Conservation (phyloP, 768 basidiomycete genomes). For the Trametes cubensis region DNA sequence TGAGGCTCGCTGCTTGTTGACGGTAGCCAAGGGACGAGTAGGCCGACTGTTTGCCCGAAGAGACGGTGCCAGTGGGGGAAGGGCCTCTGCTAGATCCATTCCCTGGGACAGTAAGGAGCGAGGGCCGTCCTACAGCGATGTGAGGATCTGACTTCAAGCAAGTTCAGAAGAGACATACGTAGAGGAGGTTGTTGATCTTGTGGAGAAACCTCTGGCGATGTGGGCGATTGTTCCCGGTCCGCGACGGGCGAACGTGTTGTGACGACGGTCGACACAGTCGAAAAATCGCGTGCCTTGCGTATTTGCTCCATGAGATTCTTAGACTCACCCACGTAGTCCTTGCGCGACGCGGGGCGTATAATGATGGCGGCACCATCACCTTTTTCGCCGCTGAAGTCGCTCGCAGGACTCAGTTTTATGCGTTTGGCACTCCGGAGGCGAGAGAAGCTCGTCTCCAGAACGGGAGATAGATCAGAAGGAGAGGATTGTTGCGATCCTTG, state of each 20-base stretch:
- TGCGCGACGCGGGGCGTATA: conserved; percentile 55
- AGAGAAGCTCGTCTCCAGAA: conserved; percentile 45
- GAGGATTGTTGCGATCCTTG: conserved; percentile 47
- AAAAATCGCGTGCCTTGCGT: conserved; percentile 75
- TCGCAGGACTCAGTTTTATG: conserved; percentile 72
- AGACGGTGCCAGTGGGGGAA: conserved; percentile 27
- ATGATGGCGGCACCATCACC: conserved; percentile 50
- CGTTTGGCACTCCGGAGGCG: conserved; percentile 78
- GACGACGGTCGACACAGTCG: conserved; percentile 67
- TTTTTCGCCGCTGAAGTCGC: conserved; percentile 54
- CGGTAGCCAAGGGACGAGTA: conserved; percentile 73
- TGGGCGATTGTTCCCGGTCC: neutral
- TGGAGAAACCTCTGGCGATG: neutral
- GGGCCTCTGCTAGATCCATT: conserved; percentile 26
- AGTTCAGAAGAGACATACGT: neutral
- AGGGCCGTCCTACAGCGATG: conserved; percentile 9
- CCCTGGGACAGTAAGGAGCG: conserved; percentile 20
- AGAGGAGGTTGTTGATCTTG: neutral
- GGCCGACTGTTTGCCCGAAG: conserved; percentile 38
- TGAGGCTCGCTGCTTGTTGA: conserved; percentile 74
- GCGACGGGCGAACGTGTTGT: conserved; percentile 41
- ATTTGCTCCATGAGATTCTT: conserved; percentile 79
- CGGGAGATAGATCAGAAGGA: conserved; percentile 38
- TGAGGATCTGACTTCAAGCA: neutral
- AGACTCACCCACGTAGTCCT: conserved; percentile 80